Evolutionary conservation across 1,284 basidiomycete species (phyloP).

Genomic region (Tilletiopsis washingtonensis): DNA sequence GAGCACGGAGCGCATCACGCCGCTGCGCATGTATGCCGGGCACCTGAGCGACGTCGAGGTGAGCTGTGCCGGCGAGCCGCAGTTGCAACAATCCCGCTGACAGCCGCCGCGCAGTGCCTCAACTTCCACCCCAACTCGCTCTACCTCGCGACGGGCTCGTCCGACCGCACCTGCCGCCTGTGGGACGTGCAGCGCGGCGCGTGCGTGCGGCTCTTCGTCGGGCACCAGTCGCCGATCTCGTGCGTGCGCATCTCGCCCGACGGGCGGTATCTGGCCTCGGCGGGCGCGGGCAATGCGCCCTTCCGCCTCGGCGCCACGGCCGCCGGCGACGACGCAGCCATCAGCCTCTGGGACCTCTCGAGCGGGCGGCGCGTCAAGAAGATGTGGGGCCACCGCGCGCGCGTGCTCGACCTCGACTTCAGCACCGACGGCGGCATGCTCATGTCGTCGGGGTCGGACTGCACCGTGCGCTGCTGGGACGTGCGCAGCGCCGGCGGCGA

Average conservation of each 20-base stretch:
- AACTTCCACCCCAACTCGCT: conserved; percentile 95
- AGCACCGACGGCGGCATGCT: conserved; percentile 82
- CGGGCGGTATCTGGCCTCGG: conserved; percentile 84
- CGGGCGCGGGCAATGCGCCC: conserved; percentile 46
- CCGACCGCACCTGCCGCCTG: conserved; percentile 85
- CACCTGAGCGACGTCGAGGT: conserved; percentile 89
- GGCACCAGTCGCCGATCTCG: conserved; percentile 85
- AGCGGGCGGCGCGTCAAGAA: conserved; percentile 89
- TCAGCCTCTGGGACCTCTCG: conserved; percentile 93
- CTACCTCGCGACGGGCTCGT: conserved; percentile 93
- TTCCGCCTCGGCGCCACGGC: conserved; percentile 7
- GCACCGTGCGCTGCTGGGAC: conserved; percentile 95
- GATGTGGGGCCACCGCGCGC: conserved; percentile 85
- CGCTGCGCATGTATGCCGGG: conserved; percentile 86
- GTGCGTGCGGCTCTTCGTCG: conserved; percentile 89
- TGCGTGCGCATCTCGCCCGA: conserved; percentile 84
- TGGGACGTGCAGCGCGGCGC: conserved; percentile 98
- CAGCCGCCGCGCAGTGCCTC: conserved; percentile 60
- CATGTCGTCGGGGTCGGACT: conserved; percentile 81
- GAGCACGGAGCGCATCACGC: conserved; percentile 83
- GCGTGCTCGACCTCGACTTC: conserved; percentile 83
- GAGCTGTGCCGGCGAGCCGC: neutral
- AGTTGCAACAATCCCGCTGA: neutral
- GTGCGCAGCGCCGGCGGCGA: conserved; percentile 64
- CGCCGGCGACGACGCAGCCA: conserved; percentile 67